These are phyloP conservation scores for Chloris gayana DNA, from an alignment of 176 grass and related monocot genomes.

Conservation along the genomic window DNA sequence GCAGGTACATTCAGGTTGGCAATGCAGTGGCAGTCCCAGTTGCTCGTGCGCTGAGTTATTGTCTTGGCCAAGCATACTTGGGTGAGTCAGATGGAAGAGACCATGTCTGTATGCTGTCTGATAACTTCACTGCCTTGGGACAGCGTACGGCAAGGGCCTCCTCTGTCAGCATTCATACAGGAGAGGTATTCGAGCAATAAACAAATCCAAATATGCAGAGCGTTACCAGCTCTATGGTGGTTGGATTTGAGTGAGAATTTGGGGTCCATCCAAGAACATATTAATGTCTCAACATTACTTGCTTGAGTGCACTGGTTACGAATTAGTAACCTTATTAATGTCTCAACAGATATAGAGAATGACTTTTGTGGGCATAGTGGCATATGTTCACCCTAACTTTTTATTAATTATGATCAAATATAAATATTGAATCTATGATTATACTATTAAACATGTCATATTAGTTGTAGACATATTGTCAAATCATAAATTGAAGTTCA, in stretches of 20 bases:
- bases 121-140: conserved; percentile 19
- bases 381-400: too few species aligned
- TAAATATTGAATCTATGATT: too few species aligned
- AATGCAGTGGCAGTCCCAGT: conserved; percentile 59
- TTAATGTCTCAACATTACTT: not conserved
- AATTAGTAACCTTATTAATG: too few species aligned
- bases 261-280: not conserved
- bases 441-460: too few species aligned
- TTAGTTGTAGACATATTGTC: too few species aligned
- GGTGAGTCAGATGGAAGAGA: conserved; percentile 29
- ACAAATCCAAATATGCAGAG: not conserved
- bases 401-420: too few species aligned
- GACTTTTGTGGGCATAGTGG: too few species aligned
- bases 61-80: conserved; percentile 40
- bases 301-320: not conserved
- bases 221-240: not conserved
- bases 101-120: conserved; percentile 26
- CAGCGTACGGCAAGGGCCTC: not conserved
- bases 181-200: conserved; percentile 47
- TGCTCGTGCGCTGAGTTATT: conserved; percentile 48
- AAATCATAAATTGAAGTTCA: too few species aligned
- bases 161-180: conserved; percentile 14
- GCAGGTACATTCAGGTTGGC: conserved; percentile 62
- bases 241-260: not conserved
- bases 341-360: too few species aligned